These are phyloP conservation scores for Phytopythium montanum DNA, from an alignment of 352 stramenopile genomes.

Conservation along the genomic window DNA sequence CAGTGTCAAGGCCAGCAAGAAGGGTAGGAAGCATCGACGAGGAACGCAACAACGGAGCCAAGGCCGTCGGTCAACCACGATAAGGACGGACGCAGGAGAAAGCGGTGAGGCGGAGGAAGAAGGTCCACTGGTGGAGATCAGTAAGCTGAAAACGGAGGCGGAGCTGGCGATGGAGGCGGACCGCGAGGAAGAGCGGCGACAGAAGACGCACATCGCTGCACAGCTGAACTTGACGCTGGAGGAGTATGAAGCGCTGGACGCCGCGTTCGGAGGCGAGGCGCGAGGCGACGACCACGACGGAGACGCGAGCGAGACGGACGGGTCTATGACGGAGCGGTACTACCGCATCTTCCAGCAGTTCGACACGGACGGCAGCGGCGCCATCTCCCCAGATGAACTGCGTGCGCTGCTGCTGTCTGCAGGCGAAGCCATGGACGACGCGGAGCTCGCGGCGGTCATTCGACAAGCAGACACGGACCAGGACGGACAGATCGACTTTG, in stretches of 20 bases:
- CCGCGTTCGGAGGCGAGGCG: conserved; percentile 35
- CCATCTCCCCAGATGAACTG: conserved; percentile 73
- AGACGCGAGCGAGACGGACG: conserved; percentile 10
- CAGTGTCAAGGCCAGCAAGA: conserved; percentile 13
- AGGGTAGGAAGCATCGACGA: conserved; percentile 5
- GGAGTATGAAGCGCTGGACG: conserved; percentile 65
- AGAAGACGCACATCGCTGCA: conserved; percentile 42
- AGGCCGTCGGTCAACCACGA: background rate
- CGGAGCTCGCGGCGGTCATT: conserved; percentile 62
- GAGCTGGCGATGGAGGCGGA: conserved; percentile 41
- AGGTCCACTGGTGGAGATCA: background rate
- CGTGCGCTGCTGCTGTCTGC: conserved; percentile 45
- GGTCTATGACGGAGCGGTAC: conserved; percentile 45
- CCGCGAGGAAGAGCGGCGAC: conserved; percentile 43
- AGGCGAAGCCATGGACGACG: conserved; percentile 75
- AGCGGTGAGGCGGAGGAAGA: background rate
- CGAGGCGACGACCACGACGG: conserved; percentile 7
- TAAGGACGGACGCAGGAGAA: background rate
- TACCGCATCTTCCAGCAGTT: conserved; percentile 61
- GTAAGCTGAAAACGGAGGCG: conserved; percentile 7
- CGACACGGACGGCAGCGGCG: conserved; percentile 73
- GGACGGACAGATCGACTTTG: conserved; percentile 76
- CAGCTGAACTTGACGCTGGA: conserved; percentile 67
- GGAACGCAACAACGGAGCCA: background rate
- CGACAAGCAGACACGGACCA: conserved; percentile 62